These are phyloP conservation scores for Ceratobasidium sp. DNA, from an alignment of 1,284 basidiomycete genomes.

Conservation along the genomic window DNA sequence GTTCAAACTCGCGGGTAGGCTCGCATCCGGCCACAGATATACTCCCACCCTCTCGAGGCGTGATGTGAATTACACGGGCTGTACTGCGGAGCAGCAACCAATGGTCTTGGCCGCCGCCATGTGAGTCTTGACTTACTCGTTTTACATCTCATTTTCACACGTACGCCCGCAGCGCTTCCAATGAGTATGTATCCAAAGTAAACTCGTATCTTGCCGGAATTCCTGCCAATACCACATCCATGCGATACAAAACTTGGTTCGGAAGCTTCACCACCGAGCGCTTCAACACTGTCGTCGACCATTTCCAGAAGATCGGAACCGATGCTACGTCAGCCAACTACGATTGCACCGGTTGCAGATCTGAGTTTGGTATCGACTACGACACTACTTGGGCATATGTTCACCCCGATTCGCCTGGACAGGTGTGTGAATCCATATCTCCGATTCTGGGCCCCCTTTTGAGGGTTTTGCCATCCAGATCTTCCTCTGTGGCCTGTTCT, in stretches of 20 bases:
- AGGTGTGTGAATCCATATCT: conserved; percentile 30
- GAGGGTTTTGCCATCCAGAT: too few relatives aligned
- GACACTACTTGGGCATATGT: conserved; percentile 38
- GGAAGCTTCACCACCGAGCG: not conserved
- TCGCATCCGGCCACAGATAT: conserved; percentile 26
- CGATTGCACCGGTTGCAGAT: conserved; percentile 29
- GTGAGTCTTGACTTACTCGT: not conserved
- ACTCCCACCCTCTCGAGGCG: conserved; percentile 9
- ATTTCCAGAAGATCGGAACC: not conserved
- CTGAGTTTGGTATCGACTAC: not conserved
- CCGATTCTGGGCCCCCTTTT: too few relatives aligned
- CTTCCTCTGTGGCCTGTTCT: too few relatives aligned
- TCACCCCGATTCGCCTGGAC: conserved; percentile 18
- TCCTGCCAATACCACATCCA: too few relatives aligned
- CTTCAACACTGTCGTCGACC: not conserved
- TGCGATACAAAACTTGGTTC: not conserved
- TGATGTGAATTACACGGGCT: conserved; percentile 34
- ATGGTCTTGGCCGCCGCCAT: conserved; percentile 31
- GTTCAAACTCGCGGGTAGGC: conserved; percentile 44
- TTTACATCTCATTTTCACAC: not conserved
- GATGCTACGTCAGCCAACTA: conserved; percentile 2
- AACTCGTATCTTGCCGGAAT: not conserved
- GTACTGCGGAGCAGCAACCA: conserved; percentile 11
- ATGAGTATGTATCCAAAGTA: conserved; percentile 3
- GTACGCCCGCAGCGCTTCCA: not conserved